Percentiles rank a stretch among this genome's conserved stretches.
phyloP scores from a whole-genome alignment of 2,329 filamentous ascomycete species.

The Ophiostoma perfectum region DNA sequence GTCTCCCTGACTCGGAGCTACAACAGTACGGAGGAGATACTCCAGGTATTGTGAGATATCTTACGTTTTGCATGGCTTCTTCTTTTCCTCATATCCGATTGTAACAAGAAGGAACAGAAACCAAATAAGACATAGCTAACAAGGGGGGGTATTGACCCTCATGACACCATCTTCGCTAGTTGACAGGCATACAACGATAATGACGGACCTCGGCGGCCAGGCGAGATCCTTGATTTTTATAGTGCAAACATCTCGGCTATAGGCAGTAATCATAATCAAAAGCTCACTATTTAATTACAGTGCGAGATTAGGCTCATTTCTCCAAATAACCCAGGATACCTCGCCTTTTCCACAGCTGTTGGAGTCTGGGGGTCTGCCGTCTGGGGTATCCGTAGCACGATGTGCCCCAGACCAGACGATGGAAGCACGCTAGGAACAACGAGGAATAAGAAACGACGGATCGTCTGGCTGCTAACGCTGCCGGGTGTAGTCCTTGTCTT shows the following conservation, averaged over 20 bases:
- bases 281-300: not conserved
- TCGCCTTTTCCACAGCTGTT: not conserved
- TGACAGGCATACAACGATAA: not conserved
- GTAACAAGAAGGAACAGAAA: not conserved
- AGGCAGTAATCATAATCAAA: too few species aligned
- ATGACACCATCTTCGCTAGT: too few species aligned
- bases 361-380: constrained; percentile 1
- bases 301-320: not conserved
- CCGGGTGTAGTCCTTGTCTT: not conserved
- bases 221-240: not conserved
- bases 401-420: not conserved
- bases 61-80: too few species aligned
- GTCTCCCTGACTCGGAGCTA: not conserved
- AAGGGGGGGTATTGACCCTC: too few species aligned
- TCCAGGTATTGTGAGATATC: not conserved
- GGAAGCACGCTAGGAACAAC: not conserved
- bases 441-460: not conserved
- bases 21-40: constrained; percentile 1
- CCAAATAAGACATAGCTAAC: not conserved
- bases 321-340: not conserved
- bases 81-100: not conserved
- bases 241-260: too few species aligned
- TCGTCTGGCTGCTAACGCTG: not conserved
- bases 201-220: not conserved
- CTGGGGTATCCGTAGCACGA: constrained; percentile 5